A percentile compares a stretch with the other conserved stretches of the same genome.
These are phyloP conservation scores for Termitomyces sp. DNA, from an alignment of 768 basidiomycete genomes.

Conservation along the genomic window DNA sequence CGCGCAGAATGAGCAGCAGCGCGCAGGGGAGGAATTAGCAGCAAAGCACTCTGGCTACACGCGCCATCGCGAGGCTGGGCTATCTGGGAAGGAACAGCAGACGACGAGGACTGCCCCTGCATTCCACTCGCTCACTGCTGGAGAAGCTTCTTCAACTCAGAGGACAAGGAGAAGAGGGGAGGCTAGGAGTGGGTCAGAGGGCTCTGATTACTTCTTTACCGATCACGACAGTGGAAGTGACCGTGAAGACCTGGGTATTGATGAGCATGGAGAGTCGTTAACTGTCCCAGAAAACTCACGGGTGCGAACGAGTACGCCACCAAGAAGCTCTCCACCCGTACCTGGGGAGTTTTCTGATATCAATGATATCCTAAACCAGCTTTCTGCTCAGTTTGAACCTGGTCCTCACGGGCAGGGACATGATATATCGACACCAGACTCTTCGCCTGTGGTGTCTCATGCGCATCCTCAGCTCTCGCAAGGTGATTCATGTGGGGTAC, in stretches of 20 bases:
- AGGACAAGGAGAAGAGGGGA: constrained; percentile 28
- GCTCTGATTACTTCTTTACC: constrained; percentile 51
- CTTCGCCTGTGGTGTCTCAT: constrained; percentile 41
- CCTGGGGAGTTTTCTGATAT: constrained; percentile 65
- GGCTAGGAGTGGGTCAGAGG: constrained; percentile 38
- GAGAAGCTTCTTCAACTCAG: constrained; percentile 29
- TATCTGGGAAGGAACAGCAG: constrained; percentile 40
- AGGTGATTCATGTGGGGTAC: constrained; percentile 17
- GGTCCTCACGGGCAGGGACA: constrained; percentile 37
- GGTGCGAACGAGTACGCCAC: constrained; percentile 26
- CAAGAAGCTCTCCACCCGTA: constrained; percentile 41
- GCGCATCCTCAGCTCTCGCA: constrained; percentile 30
- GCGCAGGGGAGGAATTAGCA: constrained; percentile 35
- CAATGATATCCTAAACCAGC: constrained; percentile 70
- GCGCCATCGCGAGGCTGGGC: constrained; percentile 37
- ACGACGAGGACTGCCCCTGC: constrained; percentile 69
- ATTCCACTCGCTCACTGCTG: constrained; percentile 72
- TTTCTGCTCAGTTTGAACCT: constrained; percentile 64
- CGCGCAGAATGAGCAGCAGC: constrained; percentile 49
- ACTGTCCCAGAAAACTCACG: constrained; percentile 29
- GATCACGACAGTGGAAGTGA: constrained; percentile 42
- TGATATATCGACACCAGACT: constrained; percentile 38
- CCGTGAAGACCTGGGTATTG: constrained; percentile 29
- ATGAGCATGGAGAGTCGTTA: constrained; percentile 21
- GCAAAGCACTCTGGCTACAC: constrained; percentile 41